A percentile compares a stretch with the other conserved stretches of the same genome.
Conservation (phyloP, 2,329 filamentous ascomycete genomes). For the Escovopsis sp. region DNA sequence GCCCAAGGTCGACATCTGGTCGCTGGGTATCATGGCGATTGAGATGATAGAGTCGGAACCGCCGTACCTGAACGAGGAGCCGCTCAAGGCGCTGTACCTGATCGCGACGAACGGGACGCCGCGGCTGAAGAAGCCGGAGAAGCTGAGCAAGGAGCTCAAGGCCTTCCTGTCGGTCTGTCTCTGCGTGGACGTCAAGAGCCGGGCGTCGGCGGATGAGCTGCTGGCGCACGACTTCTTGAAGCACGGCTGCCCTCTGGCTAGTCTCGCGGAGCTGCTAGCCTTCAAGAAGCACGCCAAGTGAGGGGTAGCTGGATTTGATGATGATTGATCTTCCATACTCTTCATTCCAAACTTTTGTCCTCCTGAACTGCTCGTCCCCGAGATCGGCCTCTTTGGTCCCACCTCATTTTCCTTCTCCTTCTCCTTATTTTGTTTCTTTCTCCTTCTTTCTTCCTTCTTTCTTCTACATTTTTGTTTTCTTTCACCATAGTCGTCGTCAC, state of each 20-base stretch:
- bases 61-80: slow-evolving; percentile 94
- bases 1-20: slow-evolving; percentile 98
- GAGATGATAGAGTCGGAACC: slow-evolving; percentile 99
- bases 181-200: slow-evolving; percentile 89
- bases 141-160: slow-evolving; percentile 94
- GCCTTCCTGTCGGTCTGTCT: slow-evolving; percentile 92
- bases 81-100: slow-evolving; percentile 88
- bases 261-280: slow-evolving; percentile 71
- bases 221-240: slow-evolving; percentile 88
- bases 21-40: slow-evolving; percentile 96
- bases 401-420: not conserved
- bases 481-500: no score
- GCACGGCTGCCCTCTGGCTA: slow-evolving; percentile 70
- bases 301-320: slow-evolving; percentile 4
- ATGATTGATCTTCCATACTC: slow-evolving; percentile 2
- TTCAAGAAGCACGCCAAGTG: slow-evolving; percentile 67
- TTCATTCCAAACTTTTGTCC: no score
- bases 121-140: slow-evolving; percentile 93
- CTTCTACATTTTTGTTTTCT: no score
- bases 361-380: no score
- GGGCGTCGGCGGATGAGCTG: slow-evolving; percentile 81
- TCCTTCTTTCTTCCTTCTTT: not conserved
- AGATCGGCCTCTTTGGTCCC: no score
- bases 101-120: slow-evolving; percentile 97
- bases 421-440: slow-evolving; percentile 3